phyloP scores from a whole-genome alignment of 2,329 filamentous ascomycete species.

The Xylariaceae sp. region DNA sequence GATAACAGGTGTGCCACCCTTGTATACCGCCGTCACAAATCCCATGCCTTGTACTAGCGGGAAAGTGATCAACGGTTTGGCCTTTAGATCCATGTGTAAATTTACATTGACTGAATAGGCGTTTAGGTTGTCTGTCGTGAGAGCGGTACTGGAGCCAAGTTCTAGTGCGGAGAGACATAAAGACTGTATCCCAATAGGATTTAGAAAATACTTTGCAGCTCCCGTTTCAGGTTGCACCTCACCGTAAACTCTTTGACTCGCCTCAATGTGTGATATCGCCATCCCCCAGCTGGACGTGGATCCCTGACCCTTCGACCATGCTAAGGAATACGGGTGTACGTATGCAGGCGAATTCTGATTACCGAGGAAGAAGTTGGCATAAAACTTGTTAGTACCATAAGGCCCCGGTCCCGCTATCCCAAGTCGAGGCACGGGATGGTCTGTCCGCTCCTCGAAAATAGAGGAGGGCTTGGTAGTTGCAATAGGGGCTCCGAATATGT shows the following conservation, averaged over 20 bases:
- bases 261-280: slow-evolving; percentile 75
- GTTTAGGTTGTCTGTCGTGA: slow-evolving; percentile 60
- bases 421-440: slow-evolving; percentile 64
- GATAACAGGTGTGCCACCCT: slow-evolving; percentile 71
- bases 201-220: slow-evolving; percentile 75
- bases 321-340: slow-evolving; percentile 75
- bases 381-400: slow-evolving; percentile 80
- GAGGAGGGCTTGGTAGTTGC: slow-evolving; percentile 57
- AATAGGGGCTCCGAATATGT: slow-evolving; percentile 65
- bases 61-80: slow-evolving; percentile 70
- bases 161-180: slow-evolving; percentile 80
- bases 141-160: slow-evolving; percentile 63
- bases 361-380: slow-evolving; percentile 79
- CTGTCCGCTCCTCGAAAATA: slow-evolving; percentile 52
- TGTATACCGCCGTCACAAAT: slow-evolving; percentile 81
- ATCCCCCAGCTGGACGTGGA: slow-evolving; percentile 76
- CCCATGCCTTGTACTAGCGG: slow-evolving; percentile 89
- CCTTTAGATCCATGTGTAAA: slow-evolving; percentile 60
- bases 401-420: slow-evolving; percentile 57
- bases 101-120: slow-evolving; percentile 71
- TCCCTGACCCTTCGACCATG: slow-evolving; percentile 70
- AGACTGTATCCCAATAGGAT: slow-evolving; percentile 82
- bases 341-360: slow-evolving; percentile 72
- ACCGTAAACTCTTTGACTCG: slow-evolving; percentile 71
- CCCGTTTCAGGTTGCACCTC: slow-evolving; percentile 58